Evolutionary conservation across 257 asterid genomes (phyloP).

Genomic region (Plectranthus barbatus): DNA sequence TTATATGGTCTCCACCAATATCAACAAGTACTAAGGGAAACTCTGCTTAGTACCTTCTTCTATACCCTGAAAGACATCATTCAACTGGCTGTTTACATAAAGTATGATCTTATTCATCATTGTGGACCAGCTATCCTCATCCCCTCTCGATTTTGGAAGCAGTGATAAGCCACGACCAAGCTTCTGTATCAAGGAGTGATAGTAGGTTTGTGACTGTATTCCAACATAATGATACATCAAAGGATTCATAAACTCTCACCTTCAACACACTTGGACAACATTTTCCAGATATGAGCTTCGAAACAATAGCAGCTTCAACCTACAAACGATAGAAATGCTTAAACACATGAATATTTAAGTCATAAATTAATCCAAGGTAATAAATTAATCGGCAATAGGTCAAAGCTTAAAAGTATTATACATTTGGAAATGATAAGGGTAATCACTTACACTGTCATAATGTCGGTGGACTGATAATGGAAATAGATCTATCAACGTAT

Average conservation of each 20-base stretch:
- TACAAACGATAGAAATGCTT: conserved; percentile 23
- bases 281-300: conserved; percentile 67
- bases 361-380: neutral
- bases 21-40: conserved; percentile 16
- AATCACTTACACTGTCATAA: conserved; percentile 67
- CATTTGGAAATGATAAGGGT: neutral
- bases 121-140: conserved; percentile 68
- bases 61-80: conserved; percentile 67
- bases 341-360: neutral
- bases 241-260: conserved; percentile 38
- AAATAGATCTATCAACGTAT: conserved; percentile 49
- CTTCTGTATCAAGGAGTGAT: conserved; percentile 49
- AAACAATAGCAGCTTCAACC: conserved; percentile 79
- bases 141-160: conserved; percentile 88
- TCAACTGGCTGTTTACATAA: conserved; percentile 51
- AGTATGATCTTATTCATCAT: conserved; percentile 71
- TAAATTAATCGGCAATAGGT: neutral
- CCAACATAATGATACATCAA: conserved; percentile 6
- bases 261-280: conserved; percentile 37
- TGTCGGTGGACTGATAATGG: conserved; percentile 63
- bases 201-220: conserved; percentile 18
- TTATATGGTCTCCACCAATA: conserved; percentile 9
- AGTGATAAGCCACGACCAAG: conserved; percentile 56
- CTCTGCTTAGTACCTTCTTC: conserved; percentile 61
- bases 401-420: neutral